Evolutionary conservation across 192 early-diverging fungal species (phyloP).

Genomic region (Coemansia sp.): DNA sequence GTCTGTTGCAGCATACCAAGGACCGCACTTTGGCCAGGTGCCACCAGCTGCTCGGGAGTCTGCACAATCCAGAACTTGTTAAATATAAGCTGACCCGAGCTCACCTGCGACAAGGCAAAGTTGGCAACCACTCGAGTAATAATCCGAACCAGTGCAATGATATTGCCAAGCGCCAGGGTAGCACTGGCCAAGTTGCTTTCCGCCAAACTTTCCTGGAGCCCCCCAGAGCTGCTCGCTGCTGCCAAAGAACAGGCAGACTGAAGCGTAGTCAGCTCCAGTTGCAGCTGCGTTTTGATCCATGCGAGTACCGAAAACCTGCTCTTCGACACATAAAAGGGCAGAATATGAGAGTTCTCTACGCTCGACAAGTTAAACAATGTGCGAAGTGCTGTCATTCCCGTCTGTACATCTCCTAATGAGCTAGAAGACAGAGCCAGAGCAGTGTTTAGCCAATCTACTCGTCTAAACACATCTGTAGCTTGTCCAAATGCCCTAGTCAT

Average conservation of each 20-base stretch:
- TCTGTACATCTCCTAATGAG: constrained; percentile 42
- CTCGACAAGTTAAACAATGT: constrained; percentile 37
- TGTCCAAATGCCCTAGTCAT: constrained; percentile 28
- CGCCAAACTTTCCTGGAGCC: constrained; percentile 10
- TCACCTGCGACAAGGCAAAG: constrained; percentile 16
- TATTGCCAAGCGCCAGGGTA: constrained; percentile 11
- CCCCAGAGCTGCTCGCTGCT: neutral
- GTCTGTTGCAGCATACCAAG: constrained; percentile 14
- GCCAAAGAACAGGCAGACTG: constrained; percentile 3
- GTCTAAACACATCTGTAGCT: constrained; percentile 14
- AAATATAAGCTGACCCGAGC: constrained; percentile 5
- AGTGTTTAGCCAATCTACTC: constrained; percentile 20
- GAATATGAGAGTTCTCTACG: constrained; percentile 17
- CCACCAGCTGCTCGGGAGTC: constrained; percentile 17
- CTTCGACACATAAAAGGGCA: constrained; percentile 32
- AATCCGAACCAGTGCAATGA: constrained; percentile 34
- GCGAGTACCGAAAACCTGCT: constrained; percentile 27
- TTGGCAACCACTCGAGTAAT: constrained; percentile 28
- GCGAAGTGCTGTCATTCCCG: constrained; percentile 23
- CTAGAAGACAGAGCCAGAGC: constrained; percentile 26
- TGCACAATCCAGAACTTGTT: constrained; percentile 42
- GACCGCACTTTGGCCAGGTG: constrained; percentile 26
- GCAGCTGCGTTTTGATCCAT: constrained; percentile 41
- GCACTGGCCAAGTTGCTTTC: too few species aligned
- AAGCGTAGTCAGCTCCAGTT: constrained; percentile 30